phyloP scores from a whole-genome alignment of 805 yeast species.

The Kurtzmaniella fragi region DNA sequence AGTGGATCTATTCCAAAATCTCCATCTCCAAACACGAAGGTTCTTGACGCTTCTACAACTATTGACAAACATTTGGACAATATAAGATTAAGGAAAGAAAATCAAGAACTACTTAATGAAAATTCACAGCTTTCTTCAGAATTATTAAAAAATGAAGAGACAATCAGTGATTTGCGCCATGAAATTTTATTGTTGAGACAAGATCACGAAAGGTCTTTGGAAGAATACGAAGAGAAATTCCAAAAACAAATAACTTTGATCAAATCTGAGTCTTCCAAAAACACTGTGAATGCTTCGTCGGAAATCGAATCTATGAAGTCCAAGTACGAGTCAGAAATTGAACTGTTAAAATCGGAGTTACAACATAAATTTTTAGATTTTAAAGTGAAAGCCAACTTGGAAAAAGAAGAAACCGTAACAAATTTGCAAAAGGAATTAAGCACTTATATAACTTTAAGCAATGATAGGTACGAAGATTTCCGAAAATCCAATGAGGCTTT shows the following conservation, averaged over 20 bases:
- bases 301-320: too few relatives aligned
- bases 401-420: slow-evolving; percentile 1
- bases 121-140: slow-evolving; percentile 5
- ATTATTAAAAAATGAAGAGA: not conserved
- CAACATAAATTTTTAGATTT: too few relatives aligned
- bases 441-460: slow-evolving; percentile 1
- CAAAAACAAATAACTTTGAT: not conserved
- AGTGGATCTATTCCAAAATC: not conserved
- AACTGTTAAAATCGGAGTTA: too few relatives aligned
- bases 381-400: not conserved
- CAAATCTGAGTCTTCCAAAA: slow-evolving; percentile 7
- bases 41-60: slow-evolving; percentile 30
- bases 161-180: not conserved
- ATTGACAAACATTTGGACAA: slow-evolving; percentile 41
- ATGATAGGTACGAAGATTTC: slow-evolving; percentile 8
- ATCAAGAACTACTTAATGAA: slow-evolving; percentile 13
- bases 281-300: not conserved
- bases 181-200: slow-evolving; percentile 2
- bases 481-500: slow-evolving; percentile 10
- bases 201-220: slow-evolving; percentile 1
- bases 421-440: slow-evolving; percentile 1
- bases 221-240: not conserved
- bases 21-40: slow-evolving; percentile 8
- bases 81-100: slow-evolving; percentile 30
- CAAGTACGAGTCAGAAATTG: too few relatives aligned